Conservation (phyloP, 345 rosid genomes). For the Eucalyptus globulus region DNA sequence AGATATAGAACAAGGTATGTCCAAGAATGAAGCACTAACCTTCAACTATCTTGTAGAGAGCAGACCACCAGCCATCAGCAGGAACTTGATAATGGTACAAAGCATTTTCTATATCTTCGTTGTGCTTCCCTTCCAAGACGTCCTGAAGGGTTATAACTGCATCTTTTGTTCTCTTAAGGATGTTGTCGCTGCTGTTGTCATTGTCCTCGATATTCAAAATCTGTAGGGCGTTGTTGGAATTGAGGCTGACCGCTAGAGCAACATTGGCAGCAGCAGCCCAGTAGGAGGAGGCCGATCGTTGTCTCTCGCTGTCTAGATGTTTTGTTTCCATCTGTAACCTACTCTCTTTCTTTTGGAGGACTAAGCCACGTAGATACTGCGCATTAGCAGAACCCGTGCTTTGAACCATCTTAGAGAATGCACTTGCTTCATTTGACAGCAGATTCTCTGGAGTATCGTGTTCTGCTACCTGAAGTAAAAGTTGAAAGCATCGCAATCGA, state of each 20-base stretch:
- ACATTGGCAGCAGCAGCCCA: conserved; percentile 79
- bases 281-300: conserved; percentile 64
- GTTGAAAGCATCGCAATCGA: background rate
- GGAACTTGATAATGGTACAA: conserved; percentile 38
- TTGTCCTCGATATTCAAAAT: conserved; percentile 37
- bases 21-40: conserved; percentile 20
- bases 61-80: conserved; percentile 81
- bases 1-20: background rate
- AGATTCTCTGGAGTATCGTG: conserved; percentile 55
- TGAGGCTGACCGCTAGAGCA: conserved; percentile 67
- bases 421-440: conserved; percentile 45
- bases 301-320: background rate
- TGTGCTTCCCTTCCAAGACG: conserved; percentile 76
- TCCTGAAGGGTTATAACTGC: conserved; percentile 64
- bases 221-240: conserved; percentile 58
- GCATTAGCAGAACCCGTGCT: conserved; percentile 77
- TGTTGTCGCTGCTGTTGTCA: conserved; percentile 33
- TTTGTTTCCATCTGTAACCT: background rate
- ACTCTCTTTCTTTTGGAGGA: conserved; percentile 17
- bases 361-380: conserved; percentile 54
- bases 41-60: conserved; percentile 80
- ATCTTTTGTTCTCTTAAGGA: conserved; percentile 64
- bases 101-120: conserved; percentile 41
- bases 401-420: conserved; percentile 69
- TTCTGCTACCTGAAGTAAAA: conserved; percentile 53